Base-by-base conservation (phyloP, 2,329 filamentous ascomycete genomes). In the Pseudopyricularia javanii region DNA sequence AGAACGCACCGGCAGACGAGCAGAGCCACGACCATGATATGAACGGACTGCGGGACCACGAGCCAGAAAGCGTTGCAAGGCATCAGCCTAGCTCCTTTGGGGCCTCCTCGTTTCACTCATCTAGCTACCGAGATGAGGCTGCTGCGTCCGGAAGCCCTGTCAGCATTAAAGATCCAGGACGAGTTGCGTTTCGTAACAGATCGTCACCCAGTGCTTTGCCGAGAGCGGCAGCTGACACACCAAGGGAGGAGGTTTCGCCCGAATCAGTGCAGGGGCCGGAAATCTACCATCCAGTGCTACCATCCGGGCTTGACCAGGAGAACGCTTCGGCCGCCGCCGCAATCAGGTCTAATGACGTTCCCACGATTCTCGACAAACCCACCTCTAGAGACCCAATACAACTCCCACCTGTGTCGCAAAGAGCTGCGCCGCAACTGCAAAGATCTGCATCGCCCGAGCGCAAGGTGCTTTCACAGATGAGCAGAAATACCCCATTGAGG, bases 261-360 rank as follows among this genome's bases (percentile, higher is more conserved):
- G 37, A 43, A 43, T n/a, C 11, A 43, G 37, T 20, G 14, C n/a
- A 43, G 6, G 37, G 24, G 24, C 37, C 37, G 9, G 37, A 7
- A 24, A 20, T 43, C 37, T 43, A 22, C 82, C 63, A 80, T 74
- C 59, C 66, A 80, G 73, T 78, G 50, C 64, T 87, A 48, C 80
- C 84, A 17, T 78, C 83, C 1, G 69, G 71, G 3, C 76, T 85
- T 56, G 88, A 95, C 60, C 89, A 95, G 64, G 91, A 96, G 66
- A 96, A 96, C 63, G 82, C 50, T 6, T 26, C 20, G 9, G 28
- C 47, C 7, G 28, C 30, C 17, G 30, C 22, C 32, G n/a, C 22
- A 15, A 17, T 6, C 20, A 49, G 47, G 30, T 34, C 47, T 33
- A 49, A 34, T 33, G 30, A 22, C n/a, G 12, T 24, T 5, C 1